These are phyloP conservation scores for Tuber magnatum DNA, from an alignment of 495 filamentous ascomycete species.

Conservation along the genomic window DNA sequence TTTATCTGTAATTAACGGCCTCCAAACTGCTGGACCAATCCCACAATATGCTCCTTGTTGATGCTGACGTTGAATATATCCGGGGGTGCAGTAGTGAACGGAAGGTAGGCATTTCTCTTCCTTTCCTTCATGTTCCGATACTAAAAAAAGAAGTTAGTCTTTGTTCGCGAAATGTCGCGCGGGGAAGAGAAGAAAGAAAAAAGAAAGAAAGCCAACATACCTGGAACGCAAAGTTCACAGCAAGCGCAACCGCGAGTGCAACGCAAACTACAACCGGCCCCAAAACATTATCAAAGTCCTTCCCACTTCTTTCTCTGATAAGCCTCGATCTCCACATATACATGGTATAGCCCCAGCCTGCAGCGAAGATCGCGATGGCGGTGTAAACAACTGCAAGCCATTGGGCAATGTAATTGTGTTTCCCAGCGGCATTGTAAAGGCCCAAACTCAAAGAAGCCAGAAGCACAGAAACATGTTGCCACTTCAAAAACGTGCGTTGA, in stretches of 20 bases:
- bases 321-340: slow-evolving; percentile 66
- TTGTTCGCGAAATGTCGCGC: not conserved
- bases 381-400: slow-evolving; percentile 74
- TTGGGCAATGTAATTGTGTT: slow-evolving; percentile 62
- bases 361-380: slow-evolving; percentile 70
- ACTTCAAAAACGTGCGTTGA: slow-evolving; percentile 94
- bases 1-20: slow-evolving; percentile 14
- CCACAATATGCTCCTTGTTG: slow-evolving; percentile 3
- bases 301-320: slow-evolving; percentile 76
- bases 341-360: slow-evolving; percentile 79
- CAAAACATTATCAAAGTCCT: slow-evolving; percentile 79
- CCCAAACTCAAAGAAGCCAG: slow-evolving; percentile 74
- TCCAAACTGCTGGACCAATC: slow-evolving; percentile 13
- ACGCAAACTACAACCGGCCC: slow-evolving; percentile 79
- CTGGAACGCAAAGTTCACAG: slow-evolving; percentile 84
- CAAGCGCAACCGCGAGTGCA: slow-evolving; percentile 68
- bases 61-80: slow-evolving; percentile 18
- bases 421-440: slow-evolving; percentile 77
- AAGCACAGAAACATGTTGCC: slow-evolving; percentile 86
- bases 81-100: slow-evolving; percentile 7
- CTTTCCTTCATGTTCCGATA: slow-evolving; percentile 28
- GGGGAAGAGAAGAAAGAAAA: too few relatives aligned
- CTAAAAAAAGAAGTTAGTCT: slow-evolving; percentile 7
- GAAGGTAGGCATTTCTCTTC: not conserved
- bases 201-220: slow-evolving; percentile 40